Conservation (phyloP, 2,329 filamentous ascomycete species). For the Dothistroma septosporum region DNA sequence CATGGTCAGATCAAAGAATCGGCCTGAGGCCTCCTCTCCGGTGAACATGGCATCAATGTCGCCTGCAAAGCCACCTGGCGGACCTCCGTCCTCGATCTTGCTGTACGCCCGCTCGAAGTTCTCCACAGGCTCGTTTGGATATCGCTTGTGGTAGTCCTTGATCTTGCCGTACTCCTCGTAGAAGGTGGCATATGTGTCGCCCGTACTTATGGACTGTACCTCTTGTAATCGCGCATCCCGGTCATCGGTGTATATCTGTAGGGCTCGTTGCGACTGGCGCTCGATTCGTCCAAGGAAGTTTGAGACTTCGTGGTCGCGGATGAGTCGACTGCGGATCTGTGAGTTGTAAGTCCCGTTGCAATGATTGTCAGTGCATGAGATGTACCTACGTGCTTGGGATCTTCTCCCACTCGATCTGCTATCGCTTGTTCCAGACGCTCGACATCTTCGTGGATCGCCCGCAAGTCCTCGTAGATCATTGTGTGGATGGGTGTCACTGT, state of each 20-base stretch:
- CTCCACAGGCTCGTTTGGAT: slow-evolving; percentile 91
- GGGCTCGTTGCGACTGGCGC: slow-evolving; percentile 72
- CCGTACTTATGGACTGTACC: slow-evolving; percentile 75
- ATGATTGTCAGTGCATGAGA: background rate
- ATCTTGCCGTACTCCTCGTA: slow-evolving; percentile 78
- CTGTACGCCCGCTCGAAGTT: slow-evolving; percentile 93
- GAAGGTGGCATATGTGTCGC: slow-evolving; percentile 86
- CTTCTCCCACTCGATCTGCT: slow-evolving; percentile 80
- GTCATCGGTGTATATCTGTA: slow-evolving; percentile 79
- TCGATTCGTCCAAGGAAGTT: slow-evolving; percentile 85
- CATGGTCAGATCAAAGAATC: slow-evolving; percentile 82
- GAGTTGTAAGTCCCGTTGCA: slow-evolving; percentile 21
- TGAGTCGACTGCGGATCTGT: slow-evolving; percentile 81
- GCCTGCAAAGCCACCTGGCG: slow-evolving; percentile 43
- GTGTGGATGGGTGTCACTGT: slow-evolving; percentile 9
- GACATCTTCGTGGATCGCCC: slow-evolving; percentile 91
- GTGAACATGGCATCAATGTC: slow-evolving; percentile 90
- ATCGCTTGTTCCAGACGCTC: slow-evolving; percentile 94
- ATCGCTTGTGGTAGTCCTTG: slow-evolving; percentile 82
- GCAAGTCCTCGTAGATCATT: slow-evolving; percentile 88
- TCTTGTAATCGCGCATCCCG: slow-evolving; percentile 70
- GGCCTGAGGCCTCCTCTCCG: slow-evolving; percentile 88
- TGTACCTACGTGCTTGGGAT: slow-evolving; percentile 73
- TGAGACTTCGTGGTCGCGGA: slow-evolving; percentile 86
- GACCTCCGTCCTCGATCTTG: slow-evolving; percentile 56